Base-by-base conservation (phyloP, 306 rosid species). In the Hippophae rhamnoides region DNA sequence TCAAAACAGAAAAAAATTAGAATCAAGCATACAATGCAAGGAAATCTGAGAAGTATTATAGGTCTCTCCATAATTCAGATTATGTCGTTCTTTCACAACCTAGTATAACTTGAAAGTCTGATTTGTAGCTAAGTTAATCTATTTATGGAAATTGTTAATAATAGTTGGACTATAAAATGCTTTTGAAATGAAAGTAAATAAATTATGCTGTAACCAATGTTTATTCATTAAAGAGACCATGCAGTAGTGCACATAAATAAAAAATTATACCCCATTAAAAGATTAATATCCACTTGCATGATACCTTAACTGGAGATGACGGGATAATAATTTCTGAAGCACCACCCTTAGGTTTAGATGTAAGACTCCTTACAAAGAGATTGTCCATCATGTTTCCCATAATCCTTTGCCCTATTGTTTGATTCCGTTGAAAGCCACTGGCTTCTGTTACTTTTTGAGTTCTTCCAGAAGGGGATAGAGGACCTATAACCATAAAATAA, bases 361-460 rank as follows among this genome's bases (percentile, higher is more conserved):
- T 76, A 62, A 79, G 88, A 89, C 81, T 93, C 74, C 99, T 78
- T 65, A 84, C 89, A 56, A 93, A 89, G 71, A 93, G 69, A 79
- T 93, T 93, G 41, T 82, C 99, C 97, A 86, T 82, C 93, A 85
- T 67, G 74, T 86, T 86, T 64, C 95, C 95, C 95, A 93, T 89
- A 43, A 93, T 82, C 58, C 99, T 84, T 74, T 93, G 97, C 70
- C 99, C 97, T 26, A 93, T 73, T 65, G 99, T 93, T 72, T 84
- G 99, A 76, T 14, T 93, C 57, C 79, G 89, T 65, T 80, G 86
- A 63, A 89, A 71, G 74, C 72, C 76, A 73, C 79, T 85, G 70
- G 69, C 76, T 71, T 86, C 89, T 58, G 84, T 74, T 60, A 85
- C 59, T 74, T 73, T 84, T 68, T 79, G 51, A 60, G 67, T 67